These are phyloP conservation scores for Aegilops sharonensis DNA, from an alignment of 176 grass and related monocot species.

Conservation along the genomic window DNA sequence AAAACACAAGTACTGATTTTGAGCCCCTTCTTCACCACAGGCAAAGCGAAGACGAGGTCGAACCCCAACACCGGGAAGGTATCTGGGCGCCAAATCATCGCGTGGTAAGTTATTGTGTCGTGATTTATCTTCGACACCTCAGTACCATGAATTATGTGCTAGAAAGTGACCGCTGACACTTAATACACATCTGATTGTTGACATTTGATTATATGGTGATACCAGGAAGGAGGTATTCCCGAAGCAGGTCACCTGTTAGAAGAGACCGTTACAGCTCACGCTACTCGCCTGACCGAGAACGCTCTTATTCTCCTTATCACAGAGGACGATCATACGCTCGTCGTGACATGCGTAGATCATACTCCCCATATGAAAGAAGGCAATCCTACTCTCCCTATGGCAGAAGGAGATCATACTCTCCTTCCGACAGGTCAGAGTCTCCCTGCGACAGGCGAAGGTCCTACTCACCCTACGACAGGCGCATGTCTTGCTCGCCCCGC, in stretches of 20 bases:
- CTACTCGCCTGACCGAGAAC: slow-evolving; percentile 41
- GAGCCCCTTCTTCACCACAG: slow-evolving; percentile 30
- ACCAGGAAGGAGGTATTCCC: slow-evolving; percentile 38
- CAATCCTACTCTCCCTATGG: slow-evolving; percentile 22
- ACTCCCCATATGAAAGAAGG: not conserved
- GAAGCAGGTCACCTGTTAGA: slow-evolving; percentile 46
- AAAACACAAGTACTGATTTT: slow-evolving; percentile 17
- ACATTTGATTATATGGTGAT: slow-evolving; percentile 13
- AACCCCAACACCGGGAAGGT: slow-evolving; percentile 79
- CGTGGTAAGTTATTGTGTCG: slow-evolving; percentile 30
- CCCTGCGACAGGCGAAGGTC: not conserved
- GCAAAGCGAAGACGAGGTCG: slow-evolving; percentile 69
- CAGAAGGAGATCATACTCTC: slow-evolving; percentile 10
- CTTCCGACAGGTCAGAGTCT: not conserved
- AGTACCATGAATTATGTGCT: not conserved
- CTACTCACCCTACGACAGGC: slow-evolving; percentile 22
- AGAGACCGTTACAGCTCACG: slow-evolving; percentile 44
- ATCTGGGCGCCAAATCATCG: slow-evolving; percentile 57
- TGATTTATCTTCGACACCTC: not conserved
- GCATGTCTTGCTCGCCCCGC: slow-evolving; percentile 14
- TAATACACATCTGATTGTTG: not conserved
- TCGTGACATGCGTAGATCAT: not conserved
- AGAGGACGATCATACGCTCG: slow-evolving; percentile 23
- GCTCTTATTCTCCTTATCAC: slow-evolving; percentile 34
- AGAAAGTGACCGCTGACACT: not conserved